These are phyloP conservation scores for Flueggea neowawraea DNA, from an alignment of 441 rosid genomes.

Conservation along the genomic window DNA sequence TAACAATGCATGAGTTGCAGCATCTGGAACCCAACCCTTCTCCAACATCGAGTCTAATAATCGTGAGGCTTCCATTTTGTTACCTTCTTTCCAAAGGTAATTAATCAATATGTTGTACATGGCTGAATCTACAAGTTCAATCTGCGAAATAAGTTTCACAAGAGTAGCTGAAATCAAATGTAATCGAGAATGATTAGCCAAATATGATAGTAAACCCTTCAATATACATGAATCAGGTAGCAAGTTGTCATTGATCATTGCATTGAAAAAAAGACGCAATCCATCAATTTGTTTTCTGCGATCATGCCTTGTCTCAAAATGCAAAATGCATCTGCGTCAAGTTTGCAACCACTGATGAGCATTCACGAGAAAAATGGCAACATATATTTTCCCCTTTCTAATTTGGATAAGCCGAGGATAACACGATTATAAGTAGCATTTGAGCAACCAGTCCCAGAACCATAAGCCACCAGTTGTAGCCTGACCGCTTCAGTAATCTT, in stretches of 20 bases:
- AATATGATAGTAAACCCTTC: conserved; percentile 21
- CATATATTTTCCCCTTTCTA: conserved; percentile 17
- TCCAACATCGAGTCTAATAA: conserved; percentile 51
- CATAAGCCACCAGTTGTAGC: conserved; percentile 29
- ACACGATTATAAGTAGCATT: conserved; percentile 26
- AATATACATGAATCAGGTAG: conserved; percentile 34
- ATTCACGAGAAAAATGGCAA: conserved; percentile 33
- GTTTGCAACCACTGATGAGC: conserved; percentile 36
- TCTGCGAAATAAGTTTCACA: conserved; percentile 17
- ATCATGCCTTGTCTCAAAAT: conserved; percentile 34
- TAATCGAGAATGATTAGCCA: conserved; percentile 26
- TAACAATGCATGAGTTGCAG: conserved; percentile 38
- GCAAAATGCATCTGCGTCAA: conserved; percentile 36
- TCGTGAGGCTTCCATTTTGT: conserved; percentile 24
- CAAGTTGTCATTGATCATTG: conserved; percentile 32
- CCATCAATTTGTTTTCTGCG: conserved; percentile 19
- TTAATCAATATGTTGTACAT: conserved; percentile 35
- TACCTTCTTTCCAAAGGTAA: conserved; percentile 52
- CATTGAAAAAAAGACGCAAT: conserved; percentile 32
- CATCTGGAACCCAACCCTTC: conserved; percentile 54
- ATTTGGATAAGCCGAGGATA: conserved; percentile 33
- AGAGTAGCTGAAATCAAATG: conserved; percentile 23
- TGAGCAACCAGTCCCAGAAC: conserved; percentile 27
- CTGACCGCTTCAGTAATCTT: conserved; percentile 38
- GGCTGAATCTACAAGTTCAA: conserved; percentile 26